Conservation (phyloP, 2,329 filamentous ascomycete genomes). For the Fusarium liriodendri region DNA sequence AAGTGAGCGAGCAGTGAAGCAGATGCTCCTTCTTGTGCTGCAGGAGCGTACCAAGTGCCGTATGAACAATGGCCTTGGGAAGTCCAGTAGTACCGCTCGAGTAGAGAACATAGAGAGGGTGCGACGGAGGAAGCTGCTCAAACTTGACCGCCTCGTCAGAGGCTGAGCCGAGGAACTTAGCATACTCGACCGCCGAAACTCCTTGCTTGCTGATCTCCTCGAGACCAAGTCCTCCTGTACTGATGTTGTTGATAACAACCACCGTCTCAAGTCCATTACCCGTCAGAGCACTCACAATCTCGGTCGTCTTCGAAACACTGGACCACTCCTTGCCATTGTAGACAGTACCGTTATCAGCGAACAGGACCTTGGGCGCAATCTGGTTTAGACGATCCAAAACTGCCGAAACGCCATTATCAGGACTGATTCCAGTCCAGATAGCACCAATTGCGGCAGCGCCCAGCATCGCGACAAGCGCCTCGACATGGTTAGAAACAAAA, state of each 20-base stretch:
- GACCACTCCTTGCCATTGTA: conserved; percentile 94
- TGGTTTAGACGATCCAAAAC: conserved; percentile 89
- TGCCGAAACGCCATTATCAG: conserved; percentile 91
- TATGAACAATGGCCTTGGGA: conserved; percentile 96
- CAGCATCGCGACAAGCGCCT: conserved; percentile 89
- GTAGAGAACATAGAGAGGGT: conserved; percentile 94
- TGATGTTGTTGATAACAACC: conserved; percentile 78
- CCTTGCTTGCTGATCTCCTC: conserved; percentile 54
- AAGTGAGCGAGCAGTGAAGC: conserved; percentile 83
- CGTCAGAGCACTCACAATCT: conserved; percentile 75
- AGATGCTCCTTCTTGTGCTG: conserved; percentile 98
- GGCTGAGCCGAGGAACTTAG: conserved; percentile 56
- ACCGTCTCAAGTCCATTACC: conserved; percentile 73
- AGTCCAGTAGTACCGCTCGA: conserved; percentile 88
- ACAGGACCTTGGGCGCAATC: conserved; percentile 84
- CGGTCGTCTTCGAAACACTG: conserved; percentile 80
- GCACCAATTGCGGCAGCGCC: conserved; percentile 85
- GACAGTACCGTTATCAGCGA: conserved; percentile 86
- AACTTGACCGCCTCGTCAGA: conserved; percentile 68
- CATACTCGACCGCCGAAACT: conserved; percentile 58
- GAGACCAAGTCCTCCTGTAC: conserved; percentile 54
- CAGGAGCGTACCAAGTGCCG: conserved; percentile 86
- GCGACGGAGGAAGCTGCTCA: conserved; percentile 82
- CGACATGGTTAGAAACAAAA: conserved; percentile 90
- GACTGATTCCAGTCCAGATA: conserved; percentile 93